phyloP scores from a whole-genome alignment of 2,329 filamentous ascomycete genomes.

The Chrysoporthe puriensis region DNA sequence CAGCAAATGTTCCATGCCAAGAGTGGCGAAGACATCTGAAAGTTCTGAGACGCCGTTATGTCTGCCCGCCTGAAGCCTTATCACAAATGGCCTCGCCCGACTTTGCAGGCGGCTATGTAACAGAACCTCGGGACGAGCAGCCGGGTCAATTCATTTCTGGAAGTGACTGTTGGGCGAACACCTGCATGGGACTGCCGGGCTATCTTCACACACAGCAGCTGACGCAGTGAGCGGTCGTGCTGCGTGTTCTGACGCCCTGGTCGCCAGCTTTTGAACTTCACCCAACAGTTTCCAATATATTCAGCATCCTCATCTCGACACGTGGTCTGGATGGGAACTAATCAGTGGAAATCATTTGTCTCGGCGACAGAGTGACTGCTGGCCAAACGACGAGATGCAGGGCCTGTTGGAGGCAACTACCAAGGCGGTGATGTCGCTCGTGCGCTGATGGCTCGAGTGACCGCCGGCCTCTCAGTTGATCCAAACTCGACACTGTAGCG shows the following conservation, averaged over 20 bases:
- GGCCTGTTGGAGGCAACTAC: no score
- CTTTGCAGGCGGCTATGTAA: background rate
- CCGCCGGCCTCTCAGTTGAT: slow-evolving; percentile 5
- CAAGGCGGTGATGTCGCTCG: slow-evolving; percentile 4
- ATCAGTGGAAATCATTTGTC: background rate
- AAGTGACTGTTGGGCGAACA: background rate
- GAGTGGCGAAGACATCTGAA: background rate
- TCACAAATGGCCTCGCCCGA: background rate
- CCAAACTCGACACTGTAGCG: background rate
- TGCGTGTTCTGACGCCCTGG: no score
- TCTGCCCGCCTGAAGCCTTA: background rate
- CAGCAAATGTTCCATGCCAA: background rate
- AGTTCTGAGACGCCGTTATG: background rate
- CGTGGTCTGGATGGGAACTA: background rate
- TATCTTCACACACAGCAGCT: background rate
- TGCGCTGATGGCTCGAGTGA: slow-evolving; percentile 6
- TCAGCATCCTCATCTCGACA: background rate
- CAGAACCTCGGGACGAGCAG: background rate
- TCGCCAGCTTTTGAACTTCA: background rate
- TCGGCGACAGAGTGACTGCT: background rate
- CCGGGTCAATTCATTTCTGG: background rate
- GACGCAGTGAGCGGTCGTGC: no score
- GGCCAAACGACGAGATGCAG: background rate
- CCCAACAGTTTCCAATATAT: background rate
- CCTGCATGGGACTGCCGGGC: background rate